Conservation (phyloP, 169 alveolate genomes). For the Theileria equi region DNA sequence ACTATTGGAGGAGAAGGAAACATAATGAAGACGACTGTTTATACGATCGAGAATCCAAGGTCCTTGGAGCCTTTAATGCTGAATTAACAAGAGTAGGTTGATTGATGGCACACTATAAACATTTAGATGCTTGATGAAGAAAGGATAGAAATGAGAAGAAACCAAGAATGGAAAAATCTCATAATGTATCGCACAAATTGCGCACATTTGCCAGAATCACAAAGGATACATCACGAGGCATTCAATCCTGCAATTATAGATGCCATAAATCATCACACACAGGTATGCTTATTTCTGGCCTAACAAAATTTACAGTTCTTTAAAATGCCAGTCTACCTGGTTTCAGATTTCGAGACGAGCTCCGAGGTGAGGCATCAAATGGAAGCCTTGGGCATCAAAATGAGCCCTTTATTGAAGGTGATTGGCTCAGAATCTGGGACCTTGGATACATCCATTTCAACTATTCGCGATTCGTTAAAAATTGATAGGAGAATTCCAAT, state of each 20-base stretch:
- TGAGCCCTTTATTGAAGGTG: neutral
- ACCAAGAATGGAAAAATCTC: constrained; percentile 1
- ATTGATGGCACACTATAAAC: neutral
- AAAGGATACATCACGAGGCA: constrained; percentile 39
- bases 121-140: neutral
- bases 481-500: constrained; percentile 39
- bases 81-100: neutral
- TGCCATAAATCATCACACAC: constrained; percentile 32
- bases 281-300: constrained; percentile 5
- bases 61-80: neutral
- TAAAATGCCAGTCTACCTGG: constrained; percentile 35
- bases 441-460: neutral
- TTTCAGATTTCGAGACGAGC: constrained; percentile 26
- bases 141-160: neutral
- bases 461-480: constrained; percentile 1
- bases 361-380: neutral
- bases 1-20: neutral
- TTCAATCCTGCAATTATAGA: constrained; percentile 31
- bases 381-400: constrained; percentile 14
- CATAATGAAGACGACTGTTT: too few species aligned
- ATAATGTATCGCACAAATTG: constrained; percentile 42
- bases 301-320: constrained; percentile 15
- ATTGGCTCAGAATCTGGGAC: constrained; percentile 26
- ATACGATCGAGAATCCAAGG: neutral
- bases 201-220: neutral